These are phyloP conservation scores for Garcia nutans DNA, from an alignment of 345 rosid species.

Conservation along the genomic window DNA sequence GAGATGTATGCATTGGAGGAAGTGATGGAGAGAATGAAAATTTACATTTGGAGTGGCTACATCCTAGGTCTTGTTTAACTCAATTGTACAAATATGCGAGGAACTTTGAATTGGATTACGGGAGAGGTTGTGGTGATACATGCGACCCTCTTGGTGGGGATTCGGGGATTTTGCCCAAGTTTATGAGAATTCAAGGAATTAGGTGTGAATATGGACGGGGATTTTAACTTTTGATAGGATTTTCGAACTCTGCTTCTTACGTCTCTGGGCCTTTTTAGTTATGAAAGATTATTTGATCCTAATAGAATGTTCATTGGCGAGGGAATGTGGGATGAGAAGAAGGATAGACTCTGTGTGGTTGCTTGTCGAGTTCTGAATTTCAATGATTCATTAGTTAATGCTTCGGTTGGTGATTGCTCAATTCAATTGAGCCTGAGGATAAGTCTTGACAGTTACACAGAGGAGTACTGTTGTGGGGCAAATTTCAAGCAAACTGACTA, in stretches of 20 bases:
- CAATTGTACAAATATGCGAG: conserved; percentile 29
- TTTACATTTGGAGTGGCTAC: conserved; percentile 27
- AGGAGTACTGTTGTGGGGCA: conserved; percentile 50
- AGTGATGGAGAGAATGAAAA: conserved; percentile 30
- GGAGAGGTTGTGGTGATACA: conserved; percentile 39
- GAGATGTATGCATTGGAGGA: conserved; percentile 28
- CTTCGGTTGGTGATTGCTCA: conserved; percentile 65
- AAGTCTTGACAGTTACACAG: conserved; percentile 44
- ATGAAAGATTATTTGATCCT: conserved; percentile 39
- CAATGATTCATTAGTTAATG: conserved; percentile 39
- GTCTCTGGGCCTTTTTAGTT: conserved; percentile 52
- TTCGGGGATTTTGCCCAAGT: conserved; percentile 35
- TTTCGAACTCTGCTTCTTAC: conserved; percentile 15
- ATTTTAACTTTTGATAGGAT: conserved; percentile 14
- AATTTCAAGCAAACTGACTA: conserved; percentile 55
- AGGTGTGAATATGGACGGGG: conserved; percentile 34
- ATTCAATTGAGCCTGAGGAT: conserved; percentile 61
- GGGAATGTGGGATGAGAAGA: conserved; percentile 73
- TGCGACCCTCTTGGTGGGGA: conserved; percentile 46
- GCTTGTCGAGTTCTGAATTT: conserved; percentile 65
- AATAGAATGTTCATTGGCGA: conserved; percentile 52
- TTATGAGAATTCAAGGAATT: conserved; percentile 38
- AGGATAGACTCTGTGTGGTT: conserved; percentile 53
- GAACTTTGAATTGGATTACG: conserved; percentile 46
- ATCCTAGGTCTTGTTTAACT: conserved; percentile 20